phyloP scores from a whole-genome alignment of 192 early-diverging fungal species.

The Obelidium mucronatum region DNA sequence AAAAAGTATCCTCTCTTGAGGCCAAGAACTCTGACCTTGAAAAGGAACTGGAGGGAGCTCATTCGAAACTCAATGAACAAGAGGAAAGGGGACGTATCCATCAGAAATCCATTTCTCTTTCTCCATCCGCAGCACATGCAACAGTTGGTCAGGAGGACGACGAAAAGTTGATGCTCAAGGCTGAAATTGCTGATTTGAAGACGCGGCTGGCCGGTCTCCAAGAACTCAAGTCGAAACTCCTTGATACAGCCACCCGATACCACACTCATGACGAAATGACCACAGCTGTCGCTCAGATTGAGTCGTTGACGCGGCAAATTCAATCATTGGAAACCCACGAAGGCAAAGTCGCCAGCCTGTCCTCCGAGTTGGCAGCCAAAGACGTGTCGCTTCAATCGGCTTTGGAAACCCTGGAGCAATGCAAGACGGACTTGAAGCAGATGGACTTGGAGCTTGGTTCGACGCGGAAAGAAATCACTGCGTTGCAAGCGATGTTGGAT shows the following conservation, averaged over 20 bases:
- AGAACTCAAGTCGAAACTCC: conserved; percentile 19
- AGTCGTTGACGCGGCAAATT: background rate
- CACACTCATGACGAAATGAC: conserved; percentile 18
- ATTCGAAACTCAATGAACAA: background rate
- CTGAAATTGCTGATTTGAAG: conserved; percentile 24
- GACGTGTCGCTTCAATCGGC: background rate
- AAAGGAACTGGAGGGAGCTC: background rate
- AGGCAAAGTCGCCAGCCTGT: background rate
- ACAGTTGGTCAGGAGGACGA: background rate
- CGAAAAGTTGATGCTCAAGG: conserved; percentile 15
- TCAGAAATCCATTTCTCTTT: background rate
- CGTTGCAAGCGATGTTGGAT: background rate
- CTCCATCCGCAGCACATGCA: background rate
- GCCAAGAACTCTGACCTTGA: background rate
- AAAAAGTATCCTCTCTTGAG: background rate
- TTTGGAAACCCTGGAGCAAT: background rate
- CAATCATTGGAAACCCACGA: background rate
- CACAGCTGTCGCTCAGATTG: background rate
- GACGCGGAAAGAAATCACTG: background rate
- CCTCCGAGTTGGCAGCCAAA: background rate
- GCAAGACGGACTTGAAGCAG: background rate
- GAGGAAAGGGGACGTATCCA: background rate
- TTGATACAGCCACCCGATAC: conserved; percentile 12
- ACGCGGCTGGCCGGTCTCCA: conserved; percentile 22
- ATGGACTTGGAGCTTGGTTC: background rate